Evolutionary conservation across 768 basidiomycete species (phyloP).

Genomic region (Glaciozyma antarctica): DNA sequence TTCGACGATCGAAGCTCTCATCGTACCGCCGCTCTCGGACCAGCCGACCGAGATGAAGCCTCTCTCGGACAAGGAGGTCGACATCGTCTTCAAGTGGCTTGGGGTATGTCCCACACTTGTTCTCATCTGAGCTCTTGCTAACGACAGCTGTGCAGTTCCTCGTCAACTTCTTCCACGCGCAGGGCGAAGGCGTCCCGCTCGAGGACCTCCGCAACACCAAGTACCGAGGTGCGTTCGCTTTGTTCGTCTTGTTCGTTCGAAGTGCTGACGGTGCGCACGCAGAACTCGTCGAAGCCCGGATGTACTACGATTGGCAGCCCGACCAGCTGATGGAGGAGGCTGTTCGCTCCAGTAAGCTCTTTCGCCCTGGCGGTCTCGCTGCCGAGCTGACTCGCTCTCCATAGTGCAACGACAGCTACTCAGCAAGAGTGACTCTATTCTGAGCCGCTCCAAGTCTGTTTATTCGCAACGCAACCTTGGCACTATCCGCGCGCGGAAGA

Average conservation of each 20-base stretch:
- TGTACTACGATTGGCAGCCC: constrained; percentile 88
- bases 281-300: constrained; percentile 48
- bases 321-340: constrained; percentile 41
- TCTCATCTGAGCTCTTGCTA: not conserved
- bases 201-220: constrained; percentile 85
- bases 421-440: constrained; percentile 50
- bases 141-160: constrained; percentile 56
- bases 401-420: constrained; percentile 19
- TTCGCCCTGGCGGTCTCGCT: not conserved
- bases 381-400: not conserved
- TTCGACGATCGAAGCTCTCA: constrained; percentile 68
- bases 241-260: not conserved
- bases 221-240: constrained; percentile 67
- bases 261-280: not conserved
- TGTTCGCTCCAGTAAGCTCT: constrained; percentile 27
- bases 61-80: constrained; percentile 87
- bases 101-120: constrained; percentile 53
- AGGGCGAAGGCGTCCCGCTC: constrained; percentile 78
- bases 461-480: constrained; percentile 87
- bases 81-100: constrained; percentile 97
- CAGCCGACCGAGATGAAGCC: constrained; percentile 80
- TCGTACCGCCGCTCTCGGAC: constrained; percentile 84
- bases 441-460: constrained; percentile 81
- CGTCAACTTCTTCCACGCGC: constrained; percentile 87
- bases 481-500: constrained; percentile 88